Evolutionary conservation across 1,284 basidiomycete species (phyloP).

Genomic region (Naganishia liquefaciens): DNA sequence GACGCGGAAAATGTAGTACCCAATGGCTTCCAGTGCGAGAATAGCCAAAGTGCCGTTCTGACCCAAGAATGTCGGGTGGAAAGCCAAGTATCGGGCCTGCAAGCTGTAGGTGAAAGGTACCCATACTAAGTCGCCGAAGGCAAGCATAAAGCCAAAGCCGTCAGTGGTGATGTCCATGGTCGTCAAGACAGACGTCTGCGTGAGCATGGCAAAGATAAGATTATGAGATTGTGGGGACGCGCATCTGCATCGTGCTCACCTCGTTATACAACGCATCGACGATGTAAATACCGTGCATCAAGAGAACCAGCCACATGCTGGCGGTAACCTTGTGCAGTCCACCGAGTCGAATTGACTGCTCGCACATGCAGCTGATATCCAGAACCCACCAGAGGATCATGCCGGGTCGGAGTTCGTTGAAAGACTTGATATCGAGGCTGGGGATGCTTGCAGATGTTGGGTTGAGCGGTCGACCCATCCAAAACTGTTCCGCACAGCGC

Average conservation of each 20-base stretch:
- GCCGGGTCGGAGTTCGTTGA: slow-evolving; percentile 94
- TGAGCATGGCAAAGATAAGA: neutral
- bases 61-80: slow-evolving; percentile 78
- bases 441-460: slow-evolving; percentile 61
- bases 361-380: slow-evolving; percentile 87
- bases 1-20: slow-evolving; percentile 88
- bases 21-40: slow-evolving; percentile 68
- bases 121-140: slow-evolving; percentile 90
- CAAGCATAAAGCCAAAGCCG: slow-evolving; percentile 98
- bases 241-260: slow-evolving; percentile 56
- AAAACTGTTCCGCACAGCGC: slow-evolving; percentile 66
- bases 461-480: slow-evolving; percentile 93
- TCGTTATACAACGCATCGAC: slow-evolving; percentile 85
- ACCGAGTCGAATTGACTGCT: slow-evolving; percentile 70
- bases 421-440: slow-evolving; percentile 91
- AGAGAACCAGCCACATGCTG: slow-evolving; percentile 85
- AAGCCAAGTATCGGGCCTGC: slow-evolving; percentile 91
- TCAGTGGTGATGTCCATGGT: slow-evolving; percentile 99
- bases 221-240: no score
- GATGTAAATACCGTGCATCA: slow-evolving; percentile 87
- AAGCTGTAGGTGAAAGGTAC: slow-evolving; percentile 93
- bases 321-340: slow-evolving; percentile 71
- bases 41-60: slow-evolving; percentile 64
- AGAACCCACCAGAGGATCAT: slow-evolving; percentile 92
- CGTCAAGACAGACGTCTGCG: slow-evolving; percentile 72